A percentile compares a stretch with the other conserved stretches of the same genome.
Conservation (phyloP, 371 early-diverging fungal genomes). For the Apophysomyces sp. region DNA sequence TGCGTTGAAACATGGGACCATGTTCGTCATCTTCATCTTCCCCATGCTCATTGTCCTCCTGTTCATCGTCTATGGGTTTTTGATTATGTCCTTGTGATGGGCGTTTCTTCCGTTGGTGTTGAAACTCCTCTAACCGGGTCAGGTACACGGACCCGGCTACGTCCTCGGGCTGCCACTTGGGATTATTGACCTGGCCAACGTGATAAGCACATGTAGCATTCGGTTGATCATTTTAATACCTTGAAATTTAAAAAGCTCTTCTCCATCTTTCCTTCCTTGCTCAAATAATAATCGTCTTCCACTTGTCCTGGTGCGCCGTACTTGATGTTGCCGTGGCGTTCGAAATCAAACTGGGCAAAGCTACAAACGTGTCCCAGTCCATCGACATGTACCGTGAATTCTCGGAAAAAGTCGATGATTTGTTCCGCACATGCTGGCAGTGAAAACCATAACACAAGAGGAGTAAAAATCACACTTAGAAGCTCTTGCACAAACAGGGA, state of each 20-base stretch:
- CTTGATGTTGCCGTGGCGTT: slow-evolving; percentile 79
- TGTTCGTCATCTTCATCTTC: not conserved
- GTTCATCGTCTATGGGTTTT: not conserved
- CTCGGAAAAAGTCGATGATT: slow-evolving; percentile 92
- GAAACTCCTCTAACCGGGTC: slow-evolving; percentile 39
- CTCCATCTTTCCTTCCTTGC: slow-evolving; percentile 96
- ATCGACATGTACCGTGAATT: slow-evolving; percentile 89
- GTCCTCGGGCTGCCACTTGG: slow-evolving; percentile 78
- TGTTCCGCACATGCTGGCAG: slow-evolving; percentile 77
- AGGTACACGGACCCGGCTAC: slow-evolving; percentile 73
- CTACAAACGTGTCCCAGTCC: slow-evolving; percentile 94
- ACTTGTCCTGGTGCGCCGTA: slow-evolving; percentile 75
- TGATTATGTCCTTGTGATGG: not conserved
- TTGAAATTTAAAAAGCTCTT: slow-evolving; percentile 94
- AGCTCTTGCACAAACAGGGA: slow-evolving; percentile 82
- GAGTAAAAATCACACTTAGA: slow-evolving; percentile 80
- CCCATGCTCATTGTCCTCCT: slow-evolving; percentile 7
- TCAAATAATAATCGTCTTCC: slow-evolving; percentile 60
- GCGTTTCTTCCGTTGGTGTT: slow-evolving; percentile 10
- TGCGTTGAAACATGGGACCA: not conserved
- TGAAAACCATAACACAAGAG: slow-evolving; percentile 80
- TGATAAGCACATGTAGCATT: not conserved
- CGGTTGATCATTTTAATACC: too few species aligned
- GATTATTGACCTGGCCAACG: slow-evolving; percentile 68
- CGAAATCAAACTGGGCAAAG: slow-evolving; percentile 92